Conservation (phyloP, 2,329 filamentous ascomycete genomes). For the Ambrosiella xylebori region DNA sequence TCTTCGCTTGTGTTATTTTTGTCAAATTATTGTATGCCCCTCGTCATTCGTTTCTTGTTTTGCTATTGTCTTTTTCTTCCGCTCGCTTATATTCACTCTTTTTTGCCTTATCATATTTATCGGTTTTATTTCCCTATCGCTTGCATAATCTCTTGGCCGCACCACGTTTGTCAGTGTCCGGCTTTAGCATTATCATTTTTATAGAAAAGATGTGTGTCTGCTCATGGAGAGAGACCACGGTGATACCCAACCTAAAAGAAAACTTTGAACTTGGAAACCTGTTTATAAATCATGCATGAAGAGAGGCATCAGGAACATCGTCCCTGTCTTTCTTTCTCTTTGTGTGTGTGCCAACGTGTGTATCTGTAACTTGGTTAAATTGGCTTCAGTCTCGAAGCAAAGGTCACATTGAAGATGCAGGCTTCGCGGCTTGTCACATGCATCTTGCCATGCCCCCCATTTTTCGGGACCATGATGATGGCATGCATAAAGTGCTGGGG, state of each 20-base stretch:
- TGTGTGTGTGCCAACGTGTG: too few relatives aligned
- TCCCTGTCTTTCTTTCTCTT: background rate
- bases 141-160: background rate
- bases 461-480: too few relatives aligned
- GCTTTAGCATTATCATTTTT: slow-evolving; percentile 5
- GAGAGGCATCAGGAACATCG: too few relatives aligned
- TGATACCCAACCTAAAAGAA: slow-evolving; percentile 6
- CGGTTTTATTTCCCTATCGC: background rate
- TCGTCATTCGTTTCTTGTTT: background rate
- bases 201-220: slow-evolving; percentile 7
- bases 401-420: too few relatives aligned
- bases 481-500: too few relatives aligned
- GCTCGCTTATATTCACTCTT: background rate
- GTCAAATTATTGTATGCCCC: background rate
- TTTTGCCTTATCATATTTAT: background rate
- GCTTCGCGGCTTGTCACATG: too few relatives aligned
- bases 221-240: slow-evolving; percentile 4
- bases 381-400: too few relatives aligned
- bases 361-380: too few relatives aligned
- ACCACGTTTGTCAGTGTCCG: background rate
- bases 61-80: background rate
- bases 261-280: background rate
- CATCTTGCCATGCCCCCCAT: too few relatives aligned
- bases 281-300: background rate
- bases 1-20: background rate